Base-by-base conservation (phyloP, 257 asterid species). In the Agastache rugosa region DNA sequence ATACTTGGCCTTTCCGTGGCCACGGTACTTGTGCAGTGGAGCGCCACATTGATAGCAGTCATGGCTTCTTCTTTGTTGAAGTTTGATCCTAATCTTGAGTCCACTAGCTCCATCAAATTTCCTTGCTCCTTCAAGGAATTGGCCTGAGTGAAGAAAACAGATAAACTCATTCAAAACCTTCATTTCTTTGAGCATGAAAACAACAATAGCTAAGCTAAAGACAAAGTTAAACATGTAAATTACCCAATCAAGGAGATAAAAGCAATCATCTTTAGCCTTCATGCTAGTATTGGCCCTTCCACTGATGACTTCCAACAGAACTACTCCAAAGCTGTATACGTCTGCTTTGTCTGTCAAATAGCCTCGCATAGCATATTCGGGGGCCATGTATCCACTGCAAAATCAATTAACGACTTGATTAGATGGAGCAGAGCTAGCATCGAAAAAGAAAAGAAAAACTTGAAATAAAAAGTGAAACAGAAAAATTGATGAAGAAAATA, bases 311-410 rank as follows among this genome's bases (percentile, higher is more conserved):
- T 87, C 91, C 59, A 84, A 41, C 29, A 82, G 73, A 54, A 87
- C 89, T 22, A 86, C 79, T 48, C 91, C 91, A 2, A 76, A 86
- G 82, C 91, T 84, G 84, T 86, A 84, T 5, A 87, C 91, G 27
- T 87, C 91, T 50, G 91, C 91, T 81, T 87, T 87, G 81, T 85
- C 87, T 1, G 91, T 87, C 71, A 84, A 63, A 77, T 87, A 77
- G 51, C 91, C 91, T 5, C 89, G 80, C 91, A 87, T 84, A 1
- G 91, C 91, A 72, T 87, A 87, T 79, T 87, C 91, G 7, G 89
- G 89, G 4, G 89, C 86, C 89, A 85, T 85, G 19, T 85, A 85
- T 50, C 89, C 89, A 47, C 89, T 85, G 77, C 16, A 66, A 65
- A 70, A 65, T 27, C 61, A 64, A 39, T 25, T 25, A 58, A 58